phyloP scores from a whole-genome alignment of 2,329 filamentous ascomycete genomes.

The Xylaria sp. region DNA sequence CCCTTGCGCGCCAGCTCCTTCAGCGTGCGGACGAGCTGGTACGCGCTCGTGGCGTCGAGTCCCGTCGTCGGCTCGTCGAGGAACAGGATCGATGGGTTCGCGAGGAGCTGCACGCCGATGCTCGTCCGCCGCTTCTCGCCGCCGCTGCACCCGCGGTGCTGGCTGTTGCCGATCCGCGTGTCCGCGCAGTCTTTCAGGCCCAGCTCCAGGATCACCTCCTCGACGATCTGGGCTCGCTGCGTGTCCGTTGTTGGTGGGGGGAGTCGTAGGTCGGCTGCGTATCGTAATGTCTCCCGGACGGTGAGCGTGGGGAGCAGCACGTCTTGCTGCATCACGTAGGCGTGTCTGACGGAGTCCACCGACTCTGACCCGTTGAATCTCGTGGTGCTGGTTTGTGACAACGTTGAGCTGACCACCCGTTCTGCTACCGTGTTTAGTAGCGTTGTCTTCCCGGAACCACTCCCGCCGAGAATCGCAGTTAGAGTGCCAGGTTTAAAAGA shows the following conservation, averaged over 20 bases:
- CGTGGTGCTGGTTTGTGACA: constrained; percentile 58
- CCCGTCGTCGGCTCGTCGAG: constrained; percentile 82
- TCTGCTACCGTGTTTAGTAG: constrained; percentile 74
- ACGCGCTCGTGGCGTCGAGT: constrained; percentile 77
- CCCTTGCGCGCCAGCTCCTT: constrained; percentile 71
- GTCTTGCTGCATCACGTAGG: constrained; percentile 80
- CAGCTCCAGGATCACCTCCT: constrained; percentile 77
- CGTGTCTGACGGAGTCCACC: constrained; percentile 61
- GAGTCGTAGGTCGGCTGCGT: constrained; percentile 73
- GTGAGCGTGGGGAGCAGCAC: constrained; percentile 75
- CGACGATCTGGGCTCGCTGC: constrained; percentile 68
- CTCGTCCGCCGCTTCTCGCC: constrained; percentile 79
- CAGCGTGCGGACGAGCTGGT: constrained; percentile 72
- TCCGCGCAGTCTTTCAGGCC: constrained; percentile 79
- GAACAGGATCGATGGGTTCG: constrained; percentile 78
- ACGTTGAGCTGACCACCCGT: constrained; percentile 62
- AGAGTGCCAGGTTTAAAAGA: constrained; percentile 69
- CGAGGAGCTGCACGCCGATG: constrained; percentile 79
- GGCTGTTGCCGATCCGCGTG: constrained; percentile 72
- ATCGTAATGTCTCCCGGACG: constrained; percentile 75
- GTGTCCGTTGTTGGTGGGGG: constrained; percentile 64
- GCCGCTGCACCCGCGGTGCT: constrained; percentile 77
- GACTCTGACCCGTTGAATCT: constrained; percentile 66
- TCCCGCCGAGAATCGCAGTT: constrained; percentile 77
- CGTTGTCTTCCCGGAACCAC: constrained; percentile 75